Evolutionary conservation across 768 basidiomycete genomes (phyloP).

Genomic region (Collybiopsis confluens): DNA sequence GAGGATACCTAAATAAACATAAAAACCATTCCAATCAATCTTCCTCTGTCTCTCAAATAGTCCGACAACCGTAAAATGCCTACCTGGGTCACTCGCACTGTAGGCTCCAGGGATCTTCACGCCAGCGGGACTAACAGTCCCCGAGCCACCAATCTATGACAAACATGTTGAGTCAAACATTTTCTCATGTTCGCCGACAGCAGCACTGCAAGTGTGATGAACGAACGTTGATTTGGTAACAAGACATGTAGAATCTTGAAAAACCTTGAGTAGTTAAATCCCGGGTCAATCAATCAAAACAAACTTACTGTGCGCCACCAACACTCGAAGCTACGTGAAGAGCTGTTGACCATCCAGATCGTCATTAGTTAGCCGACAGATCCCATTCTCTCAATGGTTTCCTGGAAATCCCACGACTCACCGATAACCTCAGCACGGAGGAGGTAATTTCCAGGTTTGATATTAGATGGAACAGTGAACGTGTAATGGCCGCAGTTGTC

Average conservation of each 20-base stretch:
- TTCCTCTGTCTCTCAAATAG: no score
- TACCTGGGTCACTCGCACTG: conserved; percentile 25
- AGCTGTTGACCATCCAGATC: no score
- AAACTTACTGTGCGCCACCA: conserved; percentile 34
- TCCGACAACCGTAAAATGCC: background rate
- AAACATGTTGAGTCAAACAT: no score
- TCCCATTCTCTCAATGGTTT: no score
- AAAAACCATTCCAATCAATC: background rate
- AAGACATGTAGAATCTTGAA: conserved; percentile 38
- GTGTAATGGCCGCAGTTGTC: conserved; percentile 53
- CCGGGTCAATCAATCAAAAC: background rate
- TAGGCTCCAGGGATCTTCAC: conserved; percentile 36
- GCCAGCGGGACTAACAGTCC: conserved; percentile 28
- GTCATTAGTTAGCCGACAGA: no score
- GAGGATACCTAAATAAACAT: background rate
- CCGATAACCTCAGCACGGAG: conserved; percentile 46
- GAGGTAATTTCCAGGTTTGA: conserved; percentile 41
- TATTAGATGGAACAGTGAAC: conserved; percentile 38
- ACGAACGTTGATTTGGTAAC: conserved; percentile 37
- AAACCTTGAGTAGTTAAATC: background rate
- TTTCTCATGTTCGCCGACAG: no score
- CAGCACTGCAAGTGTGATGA: background rate
- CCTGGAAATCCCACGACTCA: no score
- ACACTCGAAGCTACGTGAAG: conserved; percentile 36
- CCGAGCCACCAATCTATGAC: conserved; percentile 18